phyloP scores from a whole-genome alignment of 140 eudicot species.

The Erigeron philadelphicus region DNA sequence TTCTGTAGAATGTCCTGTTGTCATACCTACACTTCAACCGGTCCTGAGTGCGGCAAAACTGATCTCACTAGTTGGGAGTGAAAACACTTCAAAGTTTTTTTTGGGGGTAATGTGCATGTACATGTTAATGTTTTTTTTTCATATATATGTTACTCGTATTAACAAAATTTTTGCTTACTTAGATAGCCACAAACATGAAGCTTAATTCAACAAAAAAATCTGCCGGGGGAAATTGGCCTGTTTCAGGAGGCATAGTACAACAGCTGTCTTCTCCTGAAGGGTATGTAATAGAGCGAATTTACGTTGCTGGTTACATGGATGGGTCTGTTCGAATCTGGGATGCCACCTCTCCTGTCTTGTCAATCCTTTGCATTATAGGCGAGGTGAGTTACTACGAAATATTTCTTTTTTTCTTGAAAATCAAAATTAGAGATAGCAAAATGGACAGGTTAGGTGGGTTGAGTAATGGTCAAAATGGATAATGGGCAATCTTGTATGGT shows the following conservation, averaged over 20 bases:
- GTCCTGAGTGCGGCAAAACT: slow-evolving; percentile 49
- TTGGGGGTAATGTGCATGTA: slow-evolving; percentile 52
- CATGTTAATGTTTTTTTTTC: slow-evolving; percentile 7
- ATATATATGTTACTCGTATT: slow-evolving; percentile 2
- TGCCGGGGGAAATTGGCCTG: slow-evolving; percentile 49
- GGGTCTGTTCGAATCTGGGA: slow-evolving; percentile 92
- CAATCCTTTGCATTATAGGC: slow-evolving; percentile 51
- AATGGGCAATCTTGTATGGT: background rate
- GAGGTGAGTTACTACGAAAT: slow-evolving; percentile 37
- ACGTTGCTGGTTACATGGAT: slow-evolving; percentile 74
- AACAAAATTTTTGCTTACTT: slow-evolving; percentile 28
- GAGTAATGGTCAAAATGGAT: background rate
- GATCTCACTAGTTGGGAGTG: slow-evolving; percentile 35
- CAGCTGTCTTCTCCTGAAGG: slow-evolving; percentile 41
- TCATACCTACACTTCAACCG: slow-evolving; percentile 65
- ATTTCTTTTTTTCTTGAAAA: background rate
- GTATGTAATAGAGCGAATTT: slow-evolving; percentile 41
- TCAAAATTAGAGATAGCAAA: background rate
- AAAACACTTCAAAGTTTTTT: slow-evolving; percentile 42
- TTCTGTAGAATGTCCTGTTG: slow-evolving; percentile 50
- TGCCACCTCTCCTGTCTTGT: slow-evolving; percentile 69
- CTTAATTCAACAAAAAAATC: slow-evolving; percentile 28
- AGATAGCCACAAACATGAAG: slow-evolving; percentile 46
- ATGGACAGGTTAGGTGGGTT: background rate
- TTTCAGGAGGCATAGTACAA: slow-evolving; percentile 70